Evolutionary conservation across 169 alveolate genomes (phyloP).

Genomic region (Cryptosporidium felis): DNA sequence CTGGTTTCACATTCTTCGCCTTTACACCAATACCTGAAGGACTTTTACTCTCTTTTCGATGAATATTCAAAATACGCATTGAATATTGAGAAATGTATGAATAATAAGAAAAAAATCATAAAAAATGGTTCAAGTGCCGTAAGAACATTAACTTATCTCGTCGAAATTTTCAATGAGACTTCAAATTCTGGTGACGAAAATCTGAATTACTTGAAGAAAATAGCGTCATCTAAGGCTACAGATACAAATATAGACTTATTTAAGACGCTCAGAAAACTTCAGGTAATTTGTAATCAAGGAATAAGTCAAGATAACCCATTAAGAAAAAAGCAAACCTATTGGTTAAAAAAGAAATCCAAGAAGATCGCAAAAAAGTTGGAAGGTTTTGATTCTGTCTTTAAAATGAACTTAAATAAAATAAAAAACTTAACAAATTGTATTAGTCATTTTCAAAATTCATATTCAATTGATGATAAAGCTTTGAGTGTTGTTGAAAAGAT

Average conservation of each 20-base stretch:
- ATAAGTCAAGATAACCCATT: background rate
- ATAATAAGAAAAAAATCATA: slow-evolving; percentile 4
- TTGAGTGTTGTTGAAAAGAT: background rate
- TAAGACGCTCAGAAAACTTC: slow-evolving; percentile 30
- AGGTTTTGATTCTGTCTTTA: background rate
- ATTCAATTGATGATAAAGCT: background rate
- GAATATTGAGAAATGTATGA: slow-evolving; percentile 9
- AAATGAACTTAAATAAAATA: background rate
- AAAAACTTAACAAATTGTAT: slow-evolving; percentile 37
- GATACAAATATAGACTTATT: background rate
- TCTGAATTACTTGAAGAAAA: background rate
- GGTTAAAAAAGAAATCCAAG: slow-evolving; percentile 25
- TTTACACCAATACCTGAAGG: slow-evolving; percentile 3
- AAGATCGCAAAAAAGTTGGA: background rate
- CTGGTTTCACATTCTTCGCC: background rate
- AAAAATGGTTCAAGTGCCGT: slow-evolving; percentile 1
- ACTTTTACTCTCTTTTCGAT: background rate
- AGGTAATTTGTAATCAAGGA: slow-evolving; percentile 11
- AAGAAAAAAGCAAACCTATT: background rate
- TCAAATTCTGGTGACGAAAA: background rate
- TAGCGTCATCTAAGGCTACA: background rate
- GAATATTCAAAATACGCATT: slow-evolving; percentile 2
- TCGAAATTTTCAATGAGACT: background rate
- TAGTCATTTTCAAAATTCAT: slow-evolving; percentile 22
- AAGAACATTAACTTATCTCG: background rate